Percentiles rank a stretch among this genome's conserved stretches.
phyloP scores from a whole-genome alignment of 176 grass and related monocot species.

The Hsuehochloa calcarea region DNA sequence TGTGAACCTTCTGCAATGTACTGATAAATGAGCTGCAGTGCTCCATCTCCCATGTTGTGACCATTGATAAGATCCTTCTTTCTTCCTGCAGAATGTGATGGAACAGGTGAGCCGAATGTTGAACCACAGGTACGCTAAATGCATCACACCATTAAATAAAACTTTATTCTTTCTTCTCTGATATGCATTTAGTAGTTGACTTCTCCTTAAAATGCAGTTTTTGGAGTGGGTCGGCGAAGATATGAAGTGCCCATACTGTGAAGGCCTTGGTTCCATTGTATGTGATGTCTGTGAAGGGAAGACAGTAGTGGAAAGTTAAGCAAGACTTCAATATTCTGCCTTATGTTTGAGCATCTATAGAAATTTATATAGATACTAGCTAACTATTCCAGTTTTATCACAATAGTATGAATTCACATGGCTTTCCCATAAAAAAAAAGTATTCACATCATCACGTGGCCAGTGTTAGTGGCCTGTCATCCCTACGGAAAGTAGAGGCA shows the following conservation, averaged over 20 bases:
- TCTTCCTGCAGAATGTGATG: constrained; percentile 80
- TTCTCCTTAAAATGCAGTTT: constrained; percentile 57
- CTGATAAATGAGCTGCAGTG: background rate
- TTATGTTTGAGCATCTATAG: background rate
- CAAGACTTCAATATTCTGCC: background rate
- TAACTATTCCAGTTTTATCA: constrained; percentile 24
- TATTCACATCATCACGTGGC: constrained; percentile 15
- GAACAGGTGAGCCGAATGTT: constrained; percentile 76
- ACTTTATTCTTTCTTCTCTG: background rate
- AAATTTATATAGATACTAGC: constrained; percentile 14
- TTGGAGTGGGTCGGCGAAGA: constrained; percentile 93
- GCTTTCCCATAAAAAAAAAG: background rate
- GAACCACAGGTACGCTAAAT: constrained; percentile 70
- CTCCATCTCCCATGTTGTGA: background rate
- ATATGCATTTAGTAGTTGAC: background rate
- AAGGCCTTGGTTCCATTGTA: constrained; percentile 64
- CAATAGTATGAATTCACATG: constrained; percentile 1
- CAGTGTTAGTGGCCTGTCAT: background rate
- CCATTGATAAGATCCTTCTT: background rate
- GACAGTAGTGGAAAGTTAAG: constrained; percentile 42
- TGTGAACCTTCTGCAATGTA: background rate
- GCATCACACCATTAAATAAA: background rate
- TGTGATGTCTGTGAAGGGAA: constrained; percentile 84
- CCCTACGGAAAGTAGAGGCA: constrained; percentile 5
- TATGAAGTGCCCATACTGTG: constrained; percentile 81